Conservation (phyloP, 305 asterid species). For the Fraxinus latifolia region DNA sequence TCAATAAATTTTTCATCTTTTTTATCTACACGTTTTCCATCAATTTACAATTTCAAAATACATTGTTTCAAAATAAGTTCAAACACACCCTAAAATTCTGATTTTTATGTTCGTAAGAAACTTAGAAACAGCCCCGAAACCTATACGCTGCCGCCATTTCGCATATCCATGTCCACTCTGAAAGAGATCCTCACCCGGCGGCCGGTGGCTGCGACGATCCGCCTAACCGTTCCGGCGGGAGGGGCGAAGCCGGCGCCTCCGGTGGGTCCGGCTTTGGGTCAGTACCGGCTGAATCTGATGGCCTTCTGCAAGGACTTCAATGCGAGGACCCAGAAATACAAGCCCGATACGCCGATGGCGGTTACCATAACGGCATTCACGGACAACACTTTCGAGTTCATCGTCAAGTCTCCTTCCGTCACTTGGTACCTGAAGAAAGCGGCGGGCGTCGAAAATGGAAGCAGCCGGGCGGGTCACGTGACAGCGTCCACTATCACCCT, state of each 20-base stretch:
- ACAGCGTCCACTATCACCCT: conserved; percentile 57
- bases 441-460: conserved; percentile 79
- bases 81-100: no score
- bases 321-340: conserved; percentile 79
- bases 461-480: conserved; percentile 80
- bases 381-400: conserved; percentile 83
- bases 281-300: conserved; percentile 81
- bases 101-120: no score
- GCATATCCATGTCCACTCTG: conserved; percentile 41
- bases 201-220: conserved; percentile 84
- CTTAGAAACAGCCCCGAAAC: background rate
- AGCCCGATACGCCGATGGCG: conserved; percentile 79
- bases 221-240: conserved; percentile 83
- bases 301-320: conserved; percentile 95
- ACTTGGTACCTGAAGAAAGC: conserved; percentile 88
- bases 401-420: conserved; percentile 66
- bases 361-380: conserved; percentile 65
- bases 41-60: no score
- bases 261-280: conserved; percentile 85
- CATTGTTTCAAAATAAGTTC: no score
- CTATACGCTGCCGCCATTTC: background rate
- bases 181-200: conserved; percentile 85
- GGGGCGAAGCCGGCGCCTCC: conserved; percentile 88
- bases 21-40: no score
- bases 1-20: no score